Base-by-base conservation (phyloP, 148 eudicot species). In the Cornus kousa region DNA sequence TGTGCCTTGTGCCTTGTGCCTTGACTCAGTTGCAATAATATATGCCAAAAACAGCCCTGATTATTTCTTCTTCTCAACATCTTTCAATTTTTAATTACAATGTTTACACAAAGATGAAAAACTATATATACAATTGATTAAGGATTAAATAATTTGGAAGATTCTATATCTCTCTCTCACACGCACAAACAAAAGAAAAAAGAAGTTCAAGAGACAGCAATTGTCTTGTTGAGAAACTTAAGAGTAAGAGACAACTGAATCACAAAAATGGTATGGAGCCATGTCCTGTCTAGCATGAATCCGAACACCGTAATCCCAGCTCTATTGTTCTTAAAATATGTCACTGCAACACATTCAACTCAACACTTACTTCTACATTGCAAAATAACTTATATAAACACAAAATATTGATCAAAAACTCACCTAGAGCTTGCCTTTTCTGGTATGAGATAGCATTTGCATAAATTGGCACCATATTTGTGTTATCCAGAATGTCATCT, bases 241-340 rank as follows among this genome's bases (percentile, higher is more conserved):
- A 95, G 93, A 22, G 90, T 84, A 43, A 95, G 87, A 19, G 95
- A 85, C 74, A 95, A 77, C 76, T 95, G 89, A 43, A 95, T 88
- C 3, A 84, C 97, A 28, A 91, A 88, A 67, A 95, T 89, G 13
- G 91, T 86, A 68, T 89, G 98, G 13, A 95, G 92, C 76, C 83
- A 90, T 33, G 90, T 80, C 80, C 98, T 84, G 68, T 95, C 98
- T 80, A 95, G 78, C 97, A 93, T 93, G 83, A 91, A 92, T 16
- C 98, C 98, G 28, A 83, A 95, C 53, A 95, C 89, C 16, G 98
- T 95, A 50, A 95, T 91, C 28, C 98, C 98, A 0, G 98, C 90
- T 78, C 80, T 92, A 83, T 95, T 91, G 82, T 93, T 85, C 85
- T 84, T 95, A 69, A 95, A 83, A 74, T 95, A 95, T 1, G 92